Evolutionary conservation across 2,329 filamentous ascomycete species (phyloP).

Genomic region (Metarhizium sp.): DNA sequence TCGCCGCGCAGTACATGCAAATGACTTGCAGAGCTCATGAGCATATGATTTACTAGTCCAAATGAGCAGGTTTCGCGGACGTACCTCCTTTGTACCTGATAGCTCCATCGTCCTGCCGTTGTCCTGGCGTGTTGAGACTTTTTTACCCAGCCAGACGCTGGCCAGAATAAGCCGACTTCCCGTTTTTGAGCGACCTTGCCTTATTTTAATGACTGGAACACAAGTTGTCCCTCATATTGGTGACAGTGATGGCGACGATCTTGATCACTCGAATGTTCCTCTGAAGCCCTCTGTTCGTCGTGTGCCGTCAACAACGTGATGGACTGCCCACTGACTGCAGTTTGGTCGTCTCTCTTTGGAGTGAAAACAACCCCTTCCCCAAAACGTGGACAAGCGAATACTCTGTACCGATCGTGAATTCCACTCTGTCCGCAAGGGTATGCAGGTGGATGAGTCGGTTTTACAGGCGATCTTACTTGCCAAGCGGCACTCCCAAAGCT

Average conservation of each 20-base stretch:
- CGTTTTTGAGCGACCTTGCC: too few relatives aligned
- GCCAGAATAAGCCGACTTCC: too few relatives aligned
- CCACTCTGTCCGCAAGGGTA: not conserved
- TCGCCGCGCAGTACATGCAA: not conserved
- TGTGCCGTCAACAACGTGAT: not conserved
- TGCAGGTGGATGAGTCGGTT: not conserved
- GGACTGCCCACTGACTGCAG: not conserved
- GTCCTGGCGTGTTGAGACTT: too few relatives aligned
- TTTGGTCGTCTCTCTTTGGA: not conserved
- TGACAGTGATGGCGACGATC: too few relatives aligned
- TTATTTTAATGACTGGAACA: too few relatives aligned
- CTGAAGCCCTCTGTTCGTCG: not conserved
- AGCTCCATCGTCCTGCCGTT: too few relatives aligned
- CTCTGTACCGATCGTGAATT: not conserved
- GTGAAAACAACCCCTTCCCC: not conserved
- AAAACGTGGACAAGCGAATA: not conserved
- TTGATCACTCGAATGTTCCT: not conserved
- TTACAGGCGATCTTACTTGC: not conserved
- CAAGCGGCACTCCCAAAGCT: too few relatives aligned
- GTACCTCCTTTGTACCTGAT: too few relatives aligned
- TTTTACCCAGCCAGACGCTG: too few relatives aligned
- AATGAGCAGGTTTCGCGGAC: not conserved
- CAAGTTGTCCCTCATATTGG: too few relatives aligned
- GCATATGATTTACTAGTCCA: not conserved
- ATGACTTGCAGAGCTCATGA: not conserved